A percentile compares a stretch with the other conserved stretches of the same genome.
phyloP scores from a whole-genome alignment of 164 flowering plant species.

The Nymphaea thermarum region DNA sequence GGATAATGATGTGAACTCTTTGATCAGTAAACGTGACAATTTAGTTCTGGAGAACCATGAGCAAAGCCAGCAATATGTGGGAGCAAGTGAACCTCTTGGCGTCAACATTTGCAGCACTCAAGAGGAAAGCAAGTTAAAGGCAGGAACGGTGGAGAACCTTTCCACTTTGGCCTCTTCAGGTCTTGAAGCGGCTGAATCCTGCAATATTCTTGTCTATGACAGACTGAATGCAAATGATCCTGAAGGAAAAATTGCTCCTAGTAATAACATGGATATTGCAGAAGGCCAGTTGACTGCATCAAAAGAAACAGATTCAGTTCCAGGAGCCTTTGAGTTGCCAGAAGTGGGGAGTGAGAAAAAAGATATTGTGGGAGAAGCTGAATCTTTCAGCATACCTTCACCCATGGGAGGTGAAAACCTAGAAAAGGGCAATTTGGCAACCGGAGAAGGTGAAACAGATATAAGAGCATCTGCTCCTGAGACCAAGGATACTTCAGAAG shows the following conservation, averaged over 20 bases:
- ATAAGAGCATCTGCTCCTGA: background rate
- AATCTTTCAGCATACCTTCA: background rate
- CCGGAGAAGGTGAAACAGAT: slow-evolving; percentile 3
- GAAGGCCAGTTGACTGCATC: background rate
- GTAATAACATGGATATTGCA: background rate
- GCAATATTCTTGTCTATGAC: background rate
- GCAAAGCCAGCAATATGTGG: background rate
- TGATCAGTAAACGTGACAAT: background rate
- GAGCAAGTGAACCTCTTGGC: background rate
- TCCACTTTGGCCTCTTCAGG: background rate
- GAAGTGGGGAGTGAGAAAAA: background rate
- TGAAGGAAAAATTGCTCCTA: background rate
- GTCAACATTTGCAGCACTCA: background rate
- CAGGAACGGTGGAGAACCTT: background rate
- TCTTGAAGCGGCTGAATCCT: background rate
- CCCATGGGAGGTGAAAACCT: slow-evolving; percentile 31
- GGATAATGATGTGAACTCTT: background rate
- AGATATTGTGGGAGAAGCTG: slow-evolving; percentile 4
- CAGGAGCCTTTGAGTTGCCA: background rate
- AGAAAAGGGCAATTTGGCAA: slow-evolving; percentile 3
- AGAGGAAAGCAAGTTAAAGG: background rate
- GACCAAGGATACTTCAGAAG: background rate
- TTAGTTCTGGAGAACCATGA: background rate
- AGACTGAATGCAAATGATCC: background rate
- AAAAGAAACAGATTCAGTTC: background rate